A percentile compares a stretch with the other conserved stretches of the same genome.
These are phyloP conservation scores for Leccinum broughii DNA, from an alignment of 768 basidiomycete species.

Conservation along the genomic window DNA sequence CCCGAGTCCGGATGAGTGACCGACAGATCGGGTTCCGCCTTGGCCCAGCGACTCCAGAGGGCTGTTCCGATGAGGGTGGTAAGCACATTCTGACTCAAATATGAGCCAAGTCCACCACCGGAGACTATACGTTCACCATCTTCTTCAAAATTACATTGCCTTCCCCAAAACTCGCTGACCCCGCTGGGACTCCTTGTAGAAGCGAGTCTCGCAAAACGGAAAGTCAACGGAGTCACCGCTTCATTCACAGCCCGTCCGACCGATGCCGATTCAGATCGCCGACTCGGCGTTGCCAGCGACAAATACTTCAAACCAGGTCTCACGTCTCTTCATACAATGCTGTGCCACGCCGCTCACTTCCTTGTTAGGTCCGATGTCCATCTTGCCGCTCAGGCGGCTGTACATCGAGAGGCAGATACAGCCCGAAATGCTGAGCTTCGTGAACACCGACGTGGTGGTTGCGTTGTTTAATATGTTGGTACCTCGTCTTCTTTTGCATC, in stretches of 20 bases:
- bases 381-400: constrained; percentile 76
- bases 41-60: no score
- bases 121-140: constrained; percentile 28
- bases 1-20: no score
- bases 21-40: no score
- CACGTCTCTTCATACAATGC: constrained; percentile 18
- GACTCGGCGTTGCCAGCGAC: constrained; percentile 79
- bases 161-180: constrained; percentile 91
- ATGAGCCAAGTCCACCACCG: no score
- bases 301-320: constrained; percentile 91
- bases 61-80: no score
- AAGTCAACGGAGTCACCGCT: constrained; percentile 50
- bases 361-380: constrained; percentile 77
- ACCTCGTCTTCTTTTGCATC: constrained; percentile 1
- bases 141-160: constrained; percentile 85
- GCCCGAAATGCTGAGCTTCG: constrained; percentile 91
- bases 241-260: constrained; percentile 41
- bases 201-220: constrained; percentile 76
- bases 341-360: constrained; percentile 7
- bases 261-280: constrained; percentile 42
- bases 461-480: constrained; percentile 88
- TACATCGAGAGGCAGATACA: constrained; percentile 89
- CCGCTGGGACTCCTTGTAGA: constrained; percentile 93
- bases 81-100: no score
- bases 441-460: constrained; percentile 85